Percentiles rank a stretch among this genome's conserved stretches.
Evolutionary conservation across 2,329 filamentous ascomycete genomes (phyloP).

Genomic region (Penicillium brevicompactum): DNA sequence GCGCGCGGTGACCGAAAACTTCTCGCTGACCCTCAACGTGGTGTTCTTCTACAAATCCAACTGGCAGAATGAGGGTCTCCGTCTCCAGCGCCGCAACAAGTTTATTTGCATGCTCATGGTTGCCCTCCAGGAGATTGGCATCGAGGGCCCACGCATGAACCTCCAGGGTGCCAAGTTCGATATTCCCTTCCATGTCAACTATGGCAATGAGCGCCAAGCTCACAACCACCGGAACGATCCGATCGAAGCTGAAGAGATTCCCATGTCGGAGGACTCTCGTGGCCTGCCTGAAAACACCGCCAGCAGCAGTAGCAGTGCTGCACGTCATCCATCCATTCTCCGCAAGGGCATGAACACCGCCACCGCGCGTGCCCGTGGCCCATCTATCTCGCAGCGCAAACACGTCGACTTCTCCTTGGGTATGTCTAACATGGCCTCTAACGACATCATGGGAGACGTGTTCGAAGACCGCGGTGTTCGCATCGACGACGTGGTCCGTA

Average conservation of each 20-base stretch:
- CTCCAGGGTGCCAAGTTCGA: slow-evolving; percentile 68
- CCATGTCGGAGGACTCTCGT: slow-evolving; percentile 19
- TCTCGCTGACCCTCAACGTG: slow-evolving; percentile 84
- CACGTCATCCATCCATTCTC: slow-evolving; percentile 56
- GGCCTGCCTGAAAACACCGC: slow-evolving; percentile 34
- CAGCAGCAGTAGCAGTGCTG: slow-evolving; percentile 26
- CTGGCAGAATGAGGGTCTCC: slow-evolving; percentile 91
- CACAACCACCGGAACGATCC: slow-evolving; percentile 45
- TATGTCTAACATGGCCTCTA: slow-evolving; percentile 60
- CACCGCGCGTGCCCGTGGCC: slow-evolving; percentile 54
- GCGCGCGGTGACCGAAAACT: slow-evolving; percentile 75
- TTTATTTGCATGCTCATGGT: slow-evolving; percentile 92
- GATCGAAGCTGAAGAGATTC: slow-evolving; percentile 39
- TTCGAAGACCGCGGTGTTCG: slow-evolving; percentile 58
- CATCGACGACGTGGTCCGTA: slow-evolving; percentile 44
- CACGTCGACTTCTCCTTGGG: slow-evolving; percentile 73
- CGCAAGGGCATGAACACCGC: slow-evolving; percentile 50
- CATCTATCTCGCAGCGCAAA: slow-evolving; percentile 61
- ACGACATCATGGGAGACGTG: slow-evolving; percentile 65
- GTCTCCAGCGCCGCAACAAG: slow-evolving; percentile 87
- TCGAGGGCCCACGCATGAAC: slow-evolving; percentile 78
- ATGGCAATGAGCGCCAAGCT: slow-evolving; percentile 50
- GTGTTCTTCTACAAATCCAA: slow-evolving; percentile 98
- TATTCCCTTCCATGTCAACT: slow-evolving; percentile 66
- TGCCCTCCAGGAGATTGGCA: slow-evolving; percentile 78